Conservation (phyloP, 306 rosid genomes). For the Citrullus amarus region DNA sequence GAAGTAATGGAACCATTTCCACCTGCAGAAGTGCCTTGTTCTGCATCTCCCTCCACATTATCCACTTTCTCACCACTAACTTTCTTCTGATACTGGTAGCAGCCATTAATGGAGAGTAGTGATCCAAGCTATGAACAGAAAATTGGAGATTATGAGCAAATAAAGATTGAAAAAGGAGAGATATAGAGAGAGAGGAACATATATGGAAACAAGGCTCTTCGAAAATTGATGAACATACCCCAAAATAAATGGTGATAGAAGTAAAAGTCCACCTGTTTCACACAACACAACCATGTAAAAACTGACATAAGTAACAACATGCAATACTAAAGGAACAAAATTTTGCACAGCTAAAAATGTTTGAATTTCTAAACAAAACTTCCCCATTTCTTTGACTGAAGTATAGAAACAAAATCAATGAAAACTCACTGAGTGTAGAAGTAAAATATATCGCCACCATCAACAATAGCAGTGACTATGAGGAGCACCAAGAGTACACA, state of each 20-base stretch:
- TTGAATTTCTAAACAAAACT: neutral
- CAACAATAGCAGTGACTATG: slow-evolving; percentile 36
- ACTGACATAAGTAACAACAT: neutral
- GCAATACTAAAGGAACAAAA: neutral
- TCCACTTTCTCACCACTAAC: slow-evolving; percentile 69
- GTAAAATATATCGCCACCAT: slow-evolving; percentile 69
- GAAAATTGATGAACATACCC: slow-evolving; percentile 46
- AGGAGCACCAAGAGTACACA: slow-evolving; percentile 65
- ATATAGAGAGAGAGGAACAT: neutral
- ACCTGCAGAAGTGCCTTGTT: slow-evolving; percentile 39
- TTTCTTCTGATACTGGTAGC: slow-evolving; percentile 68
- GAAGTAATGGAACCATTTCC: slow-evolving; percentile 20
- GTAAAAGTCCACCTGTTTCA: slow-evolving; percentile 82
- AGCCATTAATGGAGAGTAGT: slow-evolving; percentile 70
- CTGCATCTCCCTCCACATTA: slow-evolving; percentile 61
- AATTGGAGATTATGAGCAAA: slow-evolving; percentile 11
- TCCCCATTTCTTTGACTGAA: neutral
- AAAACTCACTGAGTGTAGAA: slow-evolving; percentile 74
- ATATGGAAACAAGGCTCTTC: neutral
- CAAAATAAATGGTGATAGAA: slow-evolving; percentile 76
- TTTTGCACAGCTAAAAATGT: neutral
- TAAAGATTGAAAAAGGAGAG: neutral
- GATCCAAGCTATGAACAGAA: slow-evolving; percentile 56
- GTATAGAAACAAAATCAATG: neutral
- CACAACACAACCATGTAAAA: neutral